Conservation (phyloP, 2,329 filamentous ascomycete species). For the Paecilomyces formosus region DNA sequence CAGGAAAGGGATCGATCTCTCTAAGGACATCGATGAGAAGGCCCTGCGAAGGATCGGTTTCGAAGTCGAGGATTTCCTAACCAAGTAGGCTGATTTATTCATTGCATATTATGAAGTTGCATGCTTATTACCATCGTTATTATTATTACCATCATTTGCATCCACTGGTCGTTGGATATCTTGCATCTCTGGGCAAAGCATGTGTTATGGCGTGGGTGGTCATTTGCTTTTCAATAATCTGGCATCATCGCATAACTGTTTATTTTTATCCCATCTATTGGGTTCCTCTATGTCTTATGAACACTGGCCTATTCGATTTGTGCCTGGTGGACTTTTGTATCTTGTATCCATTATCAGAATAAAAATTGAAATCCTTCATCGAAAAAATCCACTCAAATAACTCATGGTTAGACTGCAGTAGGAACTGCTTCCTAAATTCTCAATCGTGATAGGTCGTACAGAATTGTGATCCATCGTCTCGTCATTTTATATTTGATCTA, state of each 20-base stretch:
- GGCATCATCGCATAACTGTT: neutral
- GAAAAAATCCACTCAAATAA: no score
- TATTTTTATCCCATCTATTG: neutral
- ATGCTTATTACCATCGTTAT: neutral
- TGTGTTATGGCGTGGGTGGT: neutral
- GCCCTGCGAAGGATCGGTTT: conserved; percentile 71
- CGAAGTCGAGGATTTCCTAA: conserved; percentile 69
- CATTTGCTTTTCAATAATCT: neutral
- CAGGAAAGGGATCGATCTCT: conserved; percentile 30
- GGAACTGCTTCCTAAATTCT: no score
- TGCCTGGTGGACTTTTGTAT: neutral
- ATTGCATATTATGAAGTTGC: neutral
- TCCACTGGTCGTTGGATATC: neutral
- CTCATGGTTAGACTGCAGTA: no score
- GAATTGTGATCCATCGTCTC: no score
- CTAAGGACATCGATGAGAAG: conserved; percentile 53
- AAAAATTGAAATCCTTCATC: neutral
- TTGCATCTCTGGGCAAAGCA: neutral
- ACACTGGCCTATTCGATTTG: neutral
- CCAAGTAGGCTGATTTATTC: conserved; percentile 43
- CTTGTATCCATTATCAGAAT: neutral
- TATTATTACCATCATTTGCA: conserved; percentile 1
- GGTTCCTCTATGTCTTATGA: neutral
- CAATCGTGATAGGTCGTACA: no score
- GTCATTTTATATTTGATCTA: no score